Evolutionary conservation across 2,329 filamentous ascomycete species (phyloP).

Genomic region (Rhinocladiella similis): DNA sequence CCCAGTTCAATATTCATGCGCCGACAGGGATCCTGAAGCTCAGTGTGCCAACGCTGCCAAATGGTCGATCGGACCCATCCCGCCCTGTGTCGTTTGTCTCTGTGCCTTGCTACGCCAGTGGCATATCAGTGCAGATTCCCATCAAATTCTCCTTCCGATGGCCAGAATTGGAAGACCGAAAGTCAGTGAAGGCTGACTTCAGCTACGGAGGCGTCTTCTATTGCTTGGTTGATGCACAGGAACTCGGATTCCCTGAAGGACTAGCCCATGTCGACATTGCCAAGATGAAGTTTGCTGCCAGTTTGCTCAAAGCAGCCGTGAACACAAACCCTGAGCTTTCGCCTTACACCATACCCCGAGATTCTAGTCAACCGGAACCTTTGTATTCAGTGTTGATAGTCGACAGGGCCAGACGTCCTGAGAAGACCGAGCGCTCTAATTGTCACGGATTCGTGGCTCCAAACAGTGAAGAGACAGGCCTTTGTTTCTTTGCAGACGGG

Average conservation of each 20-base stretch:
- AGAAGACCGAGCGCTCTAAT: background rate
- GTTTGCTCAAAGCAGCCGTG: conserved; percentile 36
- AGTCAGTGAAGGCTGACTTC: conserved; percentile 27
- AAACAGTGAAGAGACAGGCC: conserved; percentile 42
- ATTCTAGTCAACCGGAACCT: conserved; percentile 1
- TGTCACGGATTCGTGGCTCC: no score
- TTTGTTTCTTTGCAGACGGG: conserved; percentile 48
- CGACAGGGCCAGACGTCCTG: conserved; percentile 19
- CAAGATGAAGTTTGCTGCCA: conserved; percentile 35
- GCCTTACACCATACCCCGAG: conserved; percentile 24
- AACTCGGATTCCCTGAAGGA: conserved; percentile 41
- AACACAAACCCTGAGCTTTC: conserved; percentile 22
- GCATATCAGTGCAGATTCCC: conserved; percentile 33
- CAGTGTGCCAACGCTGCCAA: conserved; percentile 39
- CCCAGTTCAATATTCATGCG: conserved; percentile 42
- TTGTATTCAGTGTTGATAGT: conserved; percentile 46
- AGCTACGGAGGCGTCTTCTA: conserved; percentile 50
- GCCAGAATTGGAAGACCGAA: conserved; percentile 36
- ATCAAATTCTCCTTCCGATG: conserved; percentile 37
- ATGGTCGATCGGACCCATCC: conserved; percentile 37
- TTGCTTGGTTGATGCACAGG: conserved; percentile 37
- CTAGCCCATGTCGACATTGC: conserved; percentile 32
- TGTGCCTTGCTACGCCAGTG: conserved; percentile 44
- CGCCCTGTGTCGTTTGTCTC: conserved; percentile 44
- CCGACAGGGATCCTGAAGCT: conserved; percentile 47